These are phyloP conservation scores for Stachybotrys echinatus DNA, from an alignment of 2,329 filamentous ascomycete species.

Conservation along the genomic window DNA sequence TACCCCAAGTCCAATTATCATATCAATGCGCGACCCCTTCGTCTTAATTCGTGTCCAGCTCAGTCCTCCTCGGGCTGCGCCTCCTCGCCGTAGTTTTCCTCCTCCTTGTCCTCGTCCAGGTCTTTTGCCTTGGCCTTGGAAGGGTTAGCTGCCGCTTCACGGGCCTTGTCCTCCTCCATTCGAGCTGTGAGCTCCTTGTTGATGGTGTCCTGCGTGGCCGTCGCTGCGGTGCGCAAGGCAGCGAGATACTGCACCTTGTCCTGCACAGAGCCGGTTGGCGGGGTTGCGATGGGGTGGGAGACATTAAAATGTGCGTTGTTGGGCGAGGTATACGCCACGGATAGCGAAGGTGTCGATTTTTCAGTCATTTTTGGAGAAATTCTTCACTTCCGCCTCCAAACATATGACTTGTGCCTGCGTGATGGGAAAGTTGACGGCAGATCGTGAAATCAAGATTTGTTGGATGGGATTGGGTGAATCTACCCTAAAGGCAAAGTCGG, in stretches of 20 bases:
- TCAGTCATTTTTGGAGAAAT: slow-evolving; percentile 7
- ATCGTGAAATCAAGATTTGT: not conserved
- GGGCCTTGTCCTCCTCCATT: slow-evolving; percentile 68
- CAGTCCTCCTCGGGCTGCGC: slow-evolving; percentile 58
- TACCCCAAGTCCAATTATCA: too few species aligned
- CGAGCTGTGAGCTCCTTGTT: slow-evolving; percentile 67
- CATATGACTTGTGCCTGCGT: too few species aligned
- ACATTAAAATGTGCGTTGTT: slow-evolving; percentile 41
- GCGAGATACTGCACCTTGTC: slow-evolving; percentile 56
- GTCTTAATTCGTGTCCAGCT: slow-evolving; percentile 5
- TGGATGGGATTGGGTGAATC: not conserved
- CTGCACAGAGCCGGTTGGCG: slow-evolving; percentile 27
- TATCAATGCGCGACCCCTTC: too few species aligned
- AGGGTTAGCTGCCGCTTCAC: slow-evolving; percentile 28
- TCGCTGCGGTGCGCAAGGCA: slow-evolving; percentile 51
- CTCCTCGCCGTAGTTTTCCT: slow-evolving; percentile 84
- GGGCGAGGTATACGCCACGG: slow-evolving; percentile 50
- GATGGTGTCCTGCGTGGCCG: slow-evolving; percentile 57
- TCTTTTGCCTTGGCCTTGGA: slow-evolving; percentile 28
- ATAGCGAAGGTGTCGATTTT: slow-evolving; percentile 22
- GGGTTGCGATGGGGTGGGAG: slow-evolving; percentile 28
- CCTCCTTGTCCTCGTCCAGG: slow-evolving; percentile 61
- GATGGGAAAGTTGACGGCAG: not conserved
- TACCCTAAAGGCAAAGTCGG: not conserved
- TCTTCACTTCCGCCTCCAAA: not conserved